Base-by-base conservation (phyloP, 208 protist species). In the Phytomonas sp. region DNA sequence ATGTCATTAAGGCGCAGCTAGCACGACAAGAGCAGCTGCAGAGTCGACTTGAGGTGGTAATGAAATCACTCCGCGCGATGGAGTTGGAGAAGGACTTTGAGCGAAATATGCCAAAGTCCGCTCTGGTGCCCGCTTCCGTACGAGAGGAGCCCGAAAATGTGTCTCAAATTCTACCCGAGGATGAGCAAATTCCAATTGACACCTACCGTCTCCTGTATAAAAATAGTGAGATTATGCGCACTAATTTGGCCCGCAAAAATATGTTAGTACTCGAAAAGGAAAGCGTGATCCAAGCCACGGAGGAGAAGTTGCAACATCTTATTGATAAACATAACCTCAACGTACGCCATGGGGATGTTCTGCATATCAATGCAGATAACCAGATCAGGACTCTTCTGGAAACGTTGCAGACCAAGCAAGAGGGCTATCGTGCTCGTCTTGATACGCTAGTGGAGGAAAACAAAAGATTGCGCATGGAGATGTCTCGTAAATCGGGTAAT, bases 231-330 rank as follows among this genome's bases (percentile, higher is more conserved):
- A 83, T 87, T 81, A 87, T 94, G 83, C 75, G 81, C 63, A 84
- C 78, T 23, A 91, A 75, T 65, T 81, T 94, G 62, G 83, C 83
- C 20, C 89, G 89, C 61, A 97, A 95, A 79, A 91, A 95, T 71
- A 93, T 97, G 85, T 74, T 97, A 33, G 86, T 93, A 66, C 74
- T 95, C 23, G 92, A 97, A 76, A 95, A 95, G 80, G 89, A 94
- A 70, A 82, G 77, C 60, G 84, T 81, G 11, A 80, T 97, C 72
- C 77, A 94, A 62, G 80, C 89, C 26, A 76, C 94, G 37, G 86
- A 95, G 61, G 83, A 84, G 60, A 93, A 87, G 68, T 43, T 95
- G 68, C 59, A 69, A 8, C 76, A 77, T 32, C 83, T 81, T 66
- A 80, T 85, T 34, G 76, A 79, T 29, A 70, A 63, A 28, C 77